These are phyloP conservation scores for Colletotrichum orchidophilum DNA, from an alignment of 2,329 filamentous ascomycete species.

Conservation along the genomic window DNA sequence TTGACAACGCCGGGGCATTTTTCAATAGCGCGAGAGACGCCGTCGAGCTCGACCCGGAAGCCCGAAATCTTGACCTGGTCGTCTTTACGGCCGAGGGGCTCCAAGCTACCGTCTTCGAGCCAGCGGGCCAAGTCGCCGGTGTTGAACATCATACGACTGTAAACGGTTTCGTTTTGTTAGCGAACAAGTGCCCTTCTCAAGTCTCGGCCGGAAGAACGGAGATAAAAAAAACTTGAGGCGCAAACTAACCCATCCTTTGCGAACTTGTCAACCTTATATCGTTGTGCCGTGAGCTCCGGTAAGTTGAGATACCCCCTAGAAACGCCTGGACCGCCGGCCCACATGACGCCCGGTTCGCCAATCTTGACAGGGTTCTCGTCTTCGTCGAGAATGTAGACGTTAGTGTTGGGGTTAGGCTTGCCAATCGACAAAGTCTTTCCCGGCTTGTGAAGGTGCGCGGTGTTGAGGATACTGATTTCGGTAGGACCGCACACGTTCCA, in stretches of 20 bases:
- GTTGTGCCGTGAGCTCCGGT: constrained; percentile 57
- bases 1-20: constrained; percentile 55
- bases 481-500: constrained; percentile 69
- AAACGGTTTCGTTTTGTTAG: background rate
- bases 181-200: background rate
- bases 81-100: constrained; percentile 66
- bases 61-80: constrained; percentile 69
- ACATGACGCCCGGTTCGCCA: constrained; percentile 62
- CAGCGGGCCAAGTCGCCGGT: constrained; percentile 68
- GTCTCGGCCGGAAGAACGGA: background rate
- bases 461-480: constrained; percentile 69
- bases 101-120: constrained; percentile 61
- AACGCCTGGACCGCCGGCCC: constrained; percentile 65
- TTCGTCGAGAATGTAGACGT: constrained; percentile 62
- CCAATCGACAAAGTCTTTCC: constrained; percentile 62
- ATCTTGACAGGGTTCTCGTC: constrained; percentile 52
- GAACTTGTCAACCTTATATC: constrained; percentile 62
- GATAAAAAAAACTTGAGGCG: background rate
- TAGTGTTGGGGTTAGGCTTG: constrained; percentile 64
- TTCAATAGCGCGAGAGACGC: constrained; percentile 61
- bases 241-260: constrained; percentile 56
- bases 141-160: constrained; percentile 63
- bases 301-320: constrained; percentile 65
- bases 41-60: constrained; percentile 69
- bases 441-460: constrained; percentile 40